A percentile compares a stretch with the other conserved stretches of the same genome.
Conservation (phyloP, 495 filamentous ascomycete genomes). For the Daldinia concentrica region DNA sequence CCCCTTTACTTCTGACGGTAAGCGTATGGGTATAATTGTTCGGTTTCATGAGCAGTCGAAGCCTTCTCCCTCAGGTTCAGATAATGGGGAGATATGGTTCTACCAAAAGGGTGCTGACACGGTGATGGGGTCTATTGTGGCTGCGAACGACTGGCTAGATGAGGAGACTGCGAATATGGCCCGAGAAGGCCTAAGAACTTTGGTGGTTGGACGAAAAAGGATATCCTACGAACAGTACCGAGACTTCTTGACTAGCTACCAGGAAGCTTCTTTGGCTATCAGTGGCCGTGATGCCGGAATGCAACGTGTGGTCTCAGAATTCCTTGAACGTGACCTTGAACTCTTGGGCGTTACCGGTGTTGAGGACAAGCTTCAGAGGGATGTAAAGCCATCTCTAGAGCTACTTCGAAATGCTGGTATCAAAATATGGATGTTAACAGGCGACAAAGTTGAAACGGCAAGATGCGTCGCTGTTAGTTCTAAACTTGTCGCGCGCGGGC, state of each 20-base stretch:
- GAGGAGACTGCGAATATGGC: constrained; percentile 99
- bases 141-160: constrained; percentile 96
- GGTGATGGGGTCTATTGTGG: constrained; percentile 94
- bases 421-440: constrained; percentile 99
- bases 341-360: constrained; percentile 96
- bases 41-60: constrained; percentile 72
- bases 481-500: constrained; percentile 91
- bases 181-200: constrained; percentile 90
- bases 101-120: constrained; percentile 99
- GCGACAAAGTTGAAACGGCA: constrained; percentile 98
- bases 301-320: constrained; percentile 78
- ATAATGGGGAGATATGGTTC: constrained; percentile 88
- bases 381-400: constrained; percentile 95
- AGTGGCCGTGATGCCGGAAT: constrained; percentile 81
- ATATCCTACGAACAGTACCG: constrained; percentile 79
- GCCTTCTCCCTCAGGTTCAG: constrained; percentile 51
- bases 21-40: constrained; percentile 97
- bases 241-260: constrained; percentile 78
- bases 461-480: constrained; percentile 94
- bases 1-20: constrained; percentile 96
- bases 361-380: constrained; percentile 93
- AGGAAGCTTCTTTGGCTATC: constrained; percentile 81
- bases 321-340: constrained; percentile 89
- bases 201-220: constrained; percentile 89
- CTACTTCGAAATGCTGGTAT: constrained; percentile 97